phyloP scores from a whole-genome alignment of 306 rosid species.

The Bauhinia variegata region DNA sequence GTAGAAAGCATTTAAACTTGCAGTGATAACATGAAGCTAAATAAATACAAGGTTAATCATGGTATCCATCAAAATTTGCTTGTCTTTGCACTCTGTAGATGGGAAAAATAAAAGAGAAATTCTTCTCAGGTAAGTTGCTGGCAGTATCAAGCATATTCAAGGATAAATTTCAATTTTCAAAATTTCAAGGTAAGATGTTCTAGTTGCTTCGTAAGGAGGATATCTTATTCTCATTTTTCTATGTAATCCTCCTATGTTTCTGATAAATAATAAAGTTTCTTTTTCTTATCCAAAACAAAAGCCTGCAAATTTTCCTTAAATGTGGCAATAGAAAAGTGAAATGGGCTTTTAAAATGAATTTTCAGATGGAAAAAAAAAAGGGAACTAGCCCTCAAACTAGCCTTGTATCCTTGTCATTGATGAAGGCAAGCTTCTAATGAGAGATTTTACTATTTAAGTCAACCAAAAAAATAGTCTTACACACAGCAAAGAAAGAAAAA shows the following conservation, averaged over 20 bases:
- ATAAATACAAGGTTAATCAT: slow-evolving; percentile 17
- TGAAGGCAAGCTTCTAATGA: not conserved
- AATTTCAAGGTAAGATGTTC: not conserved
- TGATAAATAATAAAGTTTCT: too few species aligned
- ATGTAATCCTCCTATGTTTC: too few species aligned
- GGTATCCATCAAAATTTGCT: not conserved
- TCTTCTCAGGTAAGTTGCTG: slow-evolving; percentile 7
- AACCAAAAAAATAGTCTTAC: slow-evolving; percentile 17
- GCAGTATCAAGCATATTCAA: slow-evolving; percentile 19
- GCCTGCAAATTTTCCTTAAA: not conserved
- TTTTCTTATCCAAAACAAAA: too few species aligned
- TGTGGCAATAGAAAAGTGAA: slow-evolving; percentile 15
- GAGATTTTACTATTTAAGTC: slow-evolving; percentile 9
- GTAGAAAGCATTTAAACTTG: slow-evolving; percentile 23
- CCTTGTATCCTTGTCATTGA: slow-evolving; percentile 5
- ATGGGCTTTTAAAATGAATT: not conserved
- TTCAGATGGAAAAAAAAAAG: not conserved
- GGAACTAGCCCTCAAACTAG: slow-evolving; percentile 3
- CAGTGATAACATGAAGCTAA: slow-evolving; percentile 20
- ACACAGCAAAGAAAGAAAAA: slow-evolving; percentile 23
- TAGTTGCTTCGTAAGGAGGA: too few species aligned
- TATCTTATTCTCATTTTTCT: too few species aligned
- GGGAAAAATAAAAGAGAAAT: slow-evolving; percentile 21
- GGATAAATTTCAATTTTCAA: too few species aligned
- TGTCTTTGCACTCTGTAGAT: slow-evolving; percentile 12